These are phyloP conservation scores for Xylaria scruposa DNA, from an alignment of 495 filamentous ascomycete species.

Conservation along the genomic window DNA sequence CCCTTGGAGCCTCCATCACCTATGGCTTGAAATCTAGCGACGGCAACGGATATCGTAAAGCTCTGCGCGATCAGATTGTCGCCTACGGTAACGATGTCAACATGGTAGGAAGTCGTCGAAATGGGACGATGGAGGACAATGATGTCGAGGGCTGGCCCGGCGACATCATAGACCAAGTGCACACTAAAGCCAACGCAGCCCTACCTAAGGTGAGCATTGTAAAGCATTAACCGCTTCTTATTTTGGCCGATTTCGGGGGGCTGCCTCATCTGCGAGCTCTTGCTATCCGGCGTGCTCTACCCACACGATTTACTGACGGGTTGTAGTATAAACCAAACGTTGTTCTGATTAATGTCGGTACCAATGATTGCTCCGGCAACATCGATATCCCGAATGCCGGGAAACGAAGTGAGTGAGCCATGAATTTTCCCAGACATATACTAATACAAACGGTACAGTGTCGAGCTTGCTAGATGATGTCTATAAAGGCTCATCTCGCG, in stretches of 20 bases:
- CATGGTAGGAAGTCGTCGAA: conserved; percentile 55
- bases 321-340: conserved; percentile 52
- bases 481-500: conserved; percentile 46
- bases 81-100: conserved; percentile 48
- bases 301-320: background rate
- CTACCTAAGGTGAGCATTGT: conserved; percentile 30
- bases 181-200: conserved; percentile 38
- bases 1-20: conserved; percentile 64
- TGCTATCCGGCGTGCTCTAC: background rate
- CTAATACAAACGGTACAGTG: conserved; percentile 9
- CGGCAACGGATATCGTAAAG: conserved; percentile 48
- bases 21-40: conserved; percentile 47
- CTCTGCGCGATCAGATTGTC: conserved; percentile 39
- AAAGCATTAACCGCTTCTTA: background rate
- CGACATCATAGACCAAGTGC: conserved; percentile 54
- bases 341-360: conserved; percentile 56
- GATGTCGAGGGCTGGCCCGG: conserved; percentile 60
- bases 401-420: conserved; percentile 34
- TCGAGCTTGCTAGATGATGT: conserved; percentile 45
- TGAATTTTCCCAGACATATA: background rate
- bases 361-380: conserved; percentile 52
- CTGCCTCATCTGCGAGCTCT: background rate
- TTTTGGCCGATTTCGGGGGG: background rate
- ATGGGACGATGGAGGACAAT: conserved; percentile 60
- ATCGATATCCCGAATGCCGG: conserved; percentile 37